Base-by-base conservation (phyloP, 345 rosid genomes). In the Salix caprea region DNA sequence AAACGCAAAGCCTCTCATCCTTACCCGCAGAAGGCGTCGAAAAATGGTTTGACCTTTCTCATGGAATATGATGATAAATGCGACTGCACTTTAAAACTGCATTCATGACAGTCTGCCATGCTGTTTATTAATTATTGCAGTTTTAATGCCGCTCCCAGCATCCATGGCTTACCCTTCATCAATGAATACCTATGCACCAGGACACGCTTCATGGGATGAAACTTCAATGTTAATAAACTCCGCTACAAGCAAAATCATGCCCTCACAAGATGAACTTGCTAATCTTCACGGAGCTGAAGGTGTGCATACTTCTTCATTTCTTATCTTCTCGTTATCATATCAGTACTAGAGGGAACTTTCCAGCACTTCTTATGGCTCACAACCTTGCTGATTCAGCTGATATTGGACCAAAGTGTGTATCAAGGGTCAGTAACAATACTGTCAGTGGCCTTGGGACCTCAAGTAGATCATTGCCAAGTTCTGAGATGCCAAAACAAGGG, bases 1-100 rank as follows among this genome's bases (percentile, higher is more conserved):
- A 95, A 95, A 84, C 96, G 96, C 84, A 95, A 95, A 90, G 96
- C 99, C 68, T 70, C 94, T 23, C 98, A 95, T 79, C 99, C 99
- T 13, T 95, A 93, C 85, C 99, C 98, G 2, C 98, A 95, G 71
- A 95, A 95, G 80, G 97, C 97, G 3, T 84, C 98, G 0, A 95
- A 91, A 86, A 90, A 88, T 81, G 96, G 97, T 93, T 62, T 58
- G 89, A 16, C 52, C 18, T 2, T 15, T 74, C 71, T 74, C 65
- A 23, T 40, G 54, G 28, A 39, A 36, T 26, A 21, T 60, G 50
- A 13, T 58, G 67, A 18, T 77, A 23, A 34, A 21, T 54, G 79
- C 37, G n/a, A 46, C 69, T 76, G 26, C 23, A 70, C 30, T 46
- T 75, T 18, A 18, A 46, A 37, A 4, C 18, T 19, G 60, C 42